Conservation (phyloP, 352 stramenopile species). For the Thalassiosira hispida region DNA sequence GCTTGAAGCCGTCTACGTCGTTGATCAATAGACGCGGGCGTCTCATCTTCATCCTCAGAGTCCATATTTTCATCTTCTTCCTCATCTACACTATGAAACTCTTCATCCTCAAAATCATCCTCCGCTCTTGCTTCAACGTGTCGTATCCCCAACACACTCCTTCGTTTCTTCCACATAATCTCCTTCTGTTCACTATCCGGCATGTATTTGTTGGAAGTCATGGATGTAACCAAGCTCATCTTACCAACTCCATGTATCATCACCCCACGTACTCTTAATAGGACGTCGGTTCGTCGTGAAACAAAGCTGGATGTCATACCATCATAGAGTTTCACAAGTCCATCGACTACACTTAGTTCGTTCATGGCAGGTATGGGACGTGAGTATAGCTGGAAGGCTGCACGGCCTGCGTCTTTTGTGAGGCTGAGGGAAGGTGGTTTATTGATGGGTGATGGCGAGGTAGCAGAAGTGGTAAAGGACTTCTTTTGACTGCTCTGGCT, state of each 20-base stretch:
- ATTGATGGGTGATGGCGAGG: not conserved
- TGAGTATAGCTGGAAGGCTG: conserved; percentile 79
- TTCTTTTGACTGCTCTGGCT: too few relatives aligned
- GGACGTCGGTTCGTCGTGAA: conserved; percentile 65
- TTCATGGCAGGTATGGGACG: conserved; percentile 77
- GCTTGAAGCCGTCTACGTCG: conserved; percentile 13
- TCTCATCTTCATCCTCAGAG: conserved; percentile 42
- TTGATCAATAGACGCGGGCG: conserved; percentile 9
- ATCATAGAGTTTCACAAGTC: conserved; percentile 82
- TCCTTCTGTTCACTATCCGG: too few relatives aligned
- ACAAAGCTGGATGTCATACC: conserved; percentile 70
- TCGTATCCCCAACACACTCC: conserved; percentile 50
- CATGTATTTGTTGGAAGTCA: too few relatives aligned
- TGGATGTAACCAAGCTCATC: conserved; percentile 72
- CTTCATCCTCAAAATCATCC: not conserved
- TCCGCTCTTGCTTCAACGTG: conserved; percentile 6
- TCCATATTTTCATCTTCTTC: conserved; percentile 25
- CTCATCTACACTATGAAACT: not conserved
- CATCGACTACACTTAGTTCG: conserved; percentile 79
- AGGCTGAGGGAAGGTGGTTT: conserved; percentile 45
- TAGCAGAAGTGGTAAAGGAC: too few relatives aligned
- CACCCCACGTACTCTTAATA: conserved; percentile 73
- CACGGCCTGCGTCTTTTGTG: conserved; percentile 63
- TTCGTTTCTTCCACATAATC: not conserved
- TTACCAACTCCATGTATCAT: conserved; percentile 76